Conservation (phyloP, 768 basidiomycete species). For the Serpula lacrymans region DNA sequence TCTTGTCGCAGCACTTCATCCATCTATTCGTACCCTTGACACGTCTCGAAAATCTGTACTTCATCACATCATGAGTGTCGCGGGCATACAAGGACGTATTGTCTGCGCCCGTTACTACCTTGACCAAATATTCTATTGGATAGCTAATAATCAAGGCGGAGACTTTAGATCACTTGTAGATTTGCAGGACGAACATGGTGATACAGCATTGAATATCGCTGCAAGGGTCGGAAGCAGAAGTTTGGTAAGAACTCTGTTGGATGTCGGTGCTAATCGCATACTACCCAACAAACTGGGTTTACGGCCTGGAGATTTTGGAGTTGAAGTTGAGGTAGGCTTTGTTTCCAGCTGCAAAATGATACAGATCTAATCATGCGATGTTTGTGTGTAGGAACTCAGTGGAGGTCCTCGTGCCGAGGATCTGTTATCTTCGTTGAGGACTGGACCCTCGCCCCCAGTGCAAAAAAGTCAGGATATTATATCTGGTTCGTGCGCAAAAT, state of each 20-base stretch:
- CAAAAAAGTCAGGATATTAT: constrained; percentile 90
- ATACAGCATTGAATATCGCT: constrained; percentile 94
- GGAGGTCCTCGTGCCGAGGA: constrained; percentile 75
- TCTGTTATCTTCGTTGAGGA: constrained; percentile 67
- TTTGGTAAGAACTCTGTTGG: constrained; percentile 80
- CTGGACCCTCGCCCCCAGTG: constrained; percentile 71
- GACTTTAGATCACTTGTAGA: constrained; percentile 82
- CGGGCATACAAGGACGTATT: constrained; percentile 88
- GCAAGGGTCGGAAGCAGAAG: constrained; percentile 90
- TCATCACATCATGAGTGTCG: constrained; percentile 88
- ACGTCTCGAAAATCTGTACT: constrained; percentile 80
- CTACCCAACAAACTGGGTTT: constrained; percentile 91
- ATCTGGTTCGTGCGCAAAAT: constrained; percentile 44
- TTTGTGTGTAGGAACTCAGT: constrained; percentile 54
- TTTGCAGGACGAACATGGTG: constrained; percentile 91
- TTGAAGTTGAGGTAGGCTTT: constrained; percentile 77
- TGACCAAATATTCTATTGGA: constrained; percentile 83
- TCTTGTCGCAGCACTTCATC: constrained; percentile 61
- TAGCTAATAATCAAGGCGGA: constrained; percentile 73
- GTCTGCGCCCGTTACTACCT: constrained; percentile 86
- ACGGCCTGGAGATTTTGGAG: constrained; percentile 91
- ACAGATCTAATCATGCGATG: background rate
- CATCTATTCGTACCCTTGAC: constrained; percentile 86
- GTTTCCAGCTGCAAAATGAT: background rate
- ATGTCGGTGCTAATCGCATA: constrained; percentile 88